Conservation (phyloP, 768 basidiomycete species). For the Tricholoma flavovirens region DNA sequence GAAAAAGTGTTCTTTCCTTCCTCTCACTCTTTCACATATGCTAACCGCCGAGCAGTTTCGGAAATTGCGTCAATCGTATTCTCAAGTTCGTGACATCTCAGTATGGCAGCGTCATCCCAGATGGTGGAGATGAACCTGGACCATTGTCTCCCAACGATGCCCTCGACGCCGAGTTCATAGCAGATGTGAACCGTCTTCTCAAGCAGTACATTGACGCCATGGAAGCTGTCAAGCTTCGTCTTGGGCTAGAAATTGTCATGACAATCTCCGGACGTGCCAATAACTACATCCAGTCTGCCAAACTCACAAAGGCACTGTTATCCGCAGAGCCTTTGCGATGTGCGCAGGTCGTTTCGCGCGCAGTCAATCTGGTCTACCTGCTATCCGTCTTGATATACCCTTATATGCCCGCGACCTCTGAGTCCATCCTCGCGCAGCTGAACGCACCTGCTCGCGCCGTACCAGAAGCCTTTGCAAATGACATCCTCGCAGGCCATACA, state of each 20-base stretch:
- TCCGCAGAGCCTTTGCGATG: slow-evolving; percentile 76
- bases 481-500: slow-evolving; percentile 81
- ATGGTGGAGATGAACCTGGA: slow-evolving; percentile 64
- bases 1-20: slow-evolving; percentile 60
- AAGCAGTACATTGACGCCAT: slow-evolving; percentile 80
- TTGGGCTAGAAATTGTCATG: slow-evolving; percentile 87
- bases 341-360: slow-evolving; percentile 84
- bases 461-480: slow-evolving; percentile 65
- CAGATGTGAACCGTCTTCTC: slow-evolving; percentile 72
- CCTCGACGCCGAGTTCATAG: slow-evolving; percentile 69
- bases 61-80: slow-evolving; percentile 94
- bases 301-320: slow-evolving; percentile 87
- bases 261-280: slow-evolving; percentile 85
- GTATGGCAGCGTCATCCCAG: slow-evolving; percentile 75
- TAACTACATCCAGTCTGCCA: slow-evolving; percentile 88
- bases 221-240: slow-evolving; percentile 87
- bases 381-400: slow-evolving; percentile 84
- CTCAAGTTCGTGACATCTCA: slow-evolving; percentile 90
- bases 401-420: slow-evolving; percentile 92
- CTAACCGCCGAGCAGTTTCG: slow-evolving; percentile 52
- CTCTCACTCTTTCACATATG: background rate
- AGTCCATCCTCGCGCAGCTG: slow-evolving; percentile 76
- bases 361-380: slow-evolving; percentile 89
- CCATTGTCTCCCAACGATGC: slow-evolving; percentile 63
- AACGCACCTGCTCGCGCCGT: slow-evolving; percentile 84